Percentiles rank a stretch among this genome's conserved stretches.
phyloP scores from a whole-genome alignment of 176 grass and related monocot species.

The Lolium multiflorum region DNA sequence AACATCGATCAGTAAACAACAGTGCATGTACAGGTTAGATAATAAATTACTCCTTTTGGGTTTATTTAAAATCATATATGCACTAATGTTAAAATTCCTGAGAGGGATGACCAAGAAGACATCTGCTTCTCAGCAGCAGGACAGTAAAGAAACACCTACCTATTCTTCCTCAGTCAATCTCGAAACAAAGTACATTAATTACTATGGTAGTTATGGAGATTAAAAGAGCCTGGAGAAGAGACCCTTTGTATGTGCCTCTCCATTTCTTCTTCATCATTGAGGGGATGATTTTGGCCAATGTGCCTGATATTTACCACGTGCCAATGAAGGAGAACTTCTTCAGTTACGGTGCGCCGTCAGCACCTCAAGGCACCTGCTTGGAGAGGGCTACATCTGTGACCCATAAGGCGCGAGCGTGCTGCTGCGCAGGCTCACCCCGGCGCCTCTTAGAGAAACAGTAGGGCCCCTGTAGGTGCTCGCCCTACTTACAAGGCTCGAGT shows the following conservation, averaged over 20 bases:
- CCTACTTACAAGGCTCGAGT: constrained; percentile 64
- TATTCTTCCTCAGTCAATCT: constrained; percentile 41
- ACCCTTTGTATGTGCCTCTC: constrained; percentile 25
- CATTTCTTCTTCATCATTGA: constrained; percentile 25
- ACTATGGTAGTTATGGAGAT: constrained; percentile 28
- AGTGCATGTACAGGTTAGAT: constrained; percentile 36
- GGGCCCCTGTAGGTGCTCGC: constrained; percentile 59
- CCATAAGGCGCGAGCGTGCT: constrained; percentile 70
- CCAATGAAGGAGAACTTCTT: constrained; percentile 7
- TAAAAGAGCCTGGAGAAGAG: constrained; percentile 33
- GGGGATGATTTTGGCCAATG: constrained; percentile 16
- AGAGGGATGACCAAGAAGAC: not conserved
- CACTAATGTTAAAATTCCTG: constrained; percentile 49
- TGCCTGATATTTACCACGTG: not conserved
- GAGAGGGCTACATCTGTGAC: constrained; percentile 40
- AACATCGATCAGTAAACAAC: not conserved
- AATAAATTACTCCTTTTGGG: constrained; percentile 40
- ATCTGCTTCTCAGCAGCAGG: constrained; percentile 36
- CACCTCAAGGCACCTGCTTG: not conserved
- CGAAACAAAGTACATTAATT: constrained; percentile 43
- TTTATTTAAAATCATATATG: constrained; percentile 55
- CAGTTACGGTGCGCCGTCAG: not conserved
- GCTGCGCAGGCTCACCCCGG: constrained; percentile 53
- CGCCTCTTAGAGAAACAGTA: constrained; percentile 70
- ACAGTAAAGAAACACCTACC: constrained; percentile 31